phyloP scores from a whole-genome alignment of 208 protist genomes.

The Wallacemonas rigidus region DNA sequence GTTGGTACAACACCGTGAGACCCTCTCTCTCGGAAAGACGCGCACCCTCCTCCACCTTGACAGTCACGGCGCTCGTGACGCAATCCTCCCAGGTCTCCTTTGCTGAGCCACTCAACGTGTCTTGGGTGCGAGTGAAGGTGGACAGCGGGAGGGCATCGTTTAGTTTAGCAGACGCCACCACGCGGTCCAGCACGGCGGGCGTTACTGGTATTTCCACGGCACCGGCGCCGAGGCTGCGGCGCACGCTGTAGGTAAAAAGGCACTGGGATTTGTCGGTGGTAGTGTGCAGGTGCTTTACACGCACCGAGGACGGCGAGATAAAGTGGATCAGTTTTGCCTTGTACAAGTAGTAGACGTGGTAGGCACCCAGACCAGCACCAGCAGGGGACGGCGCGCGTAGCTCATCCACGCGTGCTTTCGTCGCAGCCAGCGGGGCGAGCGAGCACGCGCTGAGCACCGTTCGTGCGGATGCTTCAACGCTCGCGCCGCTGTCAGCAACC shows the following conservation, averaged over 20 bases:
- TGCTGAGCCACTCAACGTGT: not conserved
- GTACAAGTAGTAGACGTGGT: constrained; percentile 18
- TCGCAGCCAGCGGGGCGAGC: not conserved
- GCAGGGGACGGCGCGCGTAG: not conserved
- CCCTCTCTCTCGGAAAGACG: constrained; percentile 11
- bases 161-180: not conserved
- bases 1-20: constrained; percentile 44
- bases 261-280: not conserved
- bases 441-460: constrained; percentile 9
- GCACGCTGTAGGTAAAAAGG: constrained; percentile 3
- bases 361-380: constrained; percentile 18
- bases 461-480: not conserved
- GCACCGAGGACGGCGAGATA: constrained; percentile 3
- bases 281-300: constrained; percentile 1
- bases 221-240: not conserved
- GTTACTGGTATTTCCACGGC: not conserved
- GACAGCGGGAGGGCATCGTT: not conserved
- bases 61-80: not conserved
- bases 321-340: constrained; percentile 15
- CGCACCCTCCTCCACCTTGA: constrained; percentile 1
- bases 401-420: not conserved
- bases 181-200: not conserved
- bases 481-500: not conserved
- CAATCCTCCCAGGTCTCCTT: not conserved
- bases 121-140: not conserved